Conservation (phyloP, 768 basidiomycete species). For the Naganishia friedmannii region DNA sequence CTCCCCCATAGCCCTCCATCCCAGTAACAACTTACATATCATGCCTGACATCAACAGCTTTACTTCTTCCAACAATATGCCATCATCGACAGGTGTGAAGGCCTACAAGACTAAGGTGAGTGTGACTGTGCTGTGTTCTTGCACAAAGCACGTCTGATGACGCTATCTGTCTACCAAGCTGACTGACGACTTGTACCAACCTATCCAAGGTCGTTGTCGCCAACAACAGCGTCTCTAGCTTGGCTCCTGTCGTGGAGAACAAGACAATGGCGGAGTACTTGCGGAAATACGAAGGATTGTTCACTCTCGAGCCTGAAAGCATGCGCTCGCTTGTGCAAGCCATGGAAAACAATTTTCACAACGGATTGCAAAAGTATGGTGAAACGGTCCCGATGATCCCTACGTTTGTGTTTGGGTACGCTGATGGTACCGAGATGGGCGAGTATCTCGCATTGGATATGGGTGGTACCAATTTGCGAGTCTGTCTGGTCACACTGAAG, state of each 20-base stretch:
- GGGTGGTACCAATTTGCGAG: constrained; percentile 90
- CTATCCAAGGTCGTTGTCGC: too few species aligned
- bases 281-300: constrained; percentile 82
- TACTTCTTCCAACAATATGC: not conserved
- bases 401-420: constrained; percentile 90
- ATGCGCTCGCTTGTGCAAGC: constrained; percentile 84
- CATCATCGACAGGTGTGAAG: not conserved
- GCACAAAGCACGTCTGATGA: too few species aligned
- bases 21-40: not conserved
- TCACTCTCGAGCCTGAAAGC: constrained; percentile 54
- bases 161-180: too few species aligned
- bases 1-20: not conserved
- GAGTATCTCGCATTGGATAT: constrained; percentile 76
- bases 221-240: not conserved
- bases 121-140: not conserved
- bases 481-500: constrained; percentile 87
- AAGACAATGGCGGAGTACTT: constrained; percentile 91
- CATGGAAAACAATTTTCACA: constrained; percentile 85
- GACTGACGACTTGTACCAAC: too few species aligned
- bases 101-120: not conserved
- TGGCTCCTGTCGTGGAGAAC: constrained; percentile 83
- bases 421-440: constrained; percentile 80
- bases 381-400: constrained; percentile 76
- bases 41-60: not conserved
- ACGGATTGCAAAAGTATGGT: constrained; percentile 73